phyloP scores from a whole-genome alignment of 2,329 filamentous ascomycete genomes.

The Stylonectria norvegica region DNA sequence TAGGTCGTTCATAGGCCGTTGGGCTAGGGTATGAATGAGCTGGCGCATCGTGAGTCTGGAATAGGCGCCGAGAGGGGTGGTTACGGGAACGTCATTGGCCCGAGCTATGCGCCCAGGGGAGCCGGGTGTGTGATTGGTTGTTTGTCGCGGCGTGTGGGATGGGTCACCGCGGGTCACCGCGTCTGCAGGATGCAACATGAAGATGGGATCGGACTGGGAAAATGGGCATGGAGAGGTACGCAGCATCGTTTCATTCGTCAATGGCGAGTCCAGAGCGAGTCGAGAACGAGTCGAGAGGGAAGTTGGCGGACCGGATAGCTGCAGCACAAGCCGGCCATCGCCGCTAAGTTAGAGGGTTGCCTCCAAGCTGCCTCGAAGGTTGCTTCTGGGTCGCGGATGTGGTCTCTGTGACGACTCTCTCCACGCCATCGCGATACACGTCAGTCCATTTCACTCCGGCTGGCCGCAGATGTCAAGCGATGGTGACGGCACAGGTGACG shows the following conservation, averaged over 20 bases:
- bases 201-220: background rate
- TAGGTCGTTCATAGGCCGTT: slow-evolving; percentile 25
- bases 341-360: background rate
- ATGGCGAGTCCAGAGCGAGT: background rate
- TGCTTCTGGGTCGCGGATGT: slow-evolving; percentile 5
- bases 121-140: slow-evolving; percentile 26
- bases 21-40: slow-evolving; percentile 21
- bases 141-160: slow-evolving; percentile 23
- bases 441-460: slow-evolving; percentile 4
- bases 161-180: slow-evolving; percentile 27
- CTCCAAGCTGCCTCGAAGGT: slow-evolving; percentile 8
- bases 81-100: slow-evolving; percentile 28
- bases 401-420: background rate
- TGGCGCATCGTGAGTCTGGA: slow-evolving; percentile 30
- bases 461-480: slow-evolving; percentile 1
- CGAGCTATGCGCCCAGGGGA: slow-evolving; percentile 26
- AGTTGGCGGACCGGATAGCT: background rate
- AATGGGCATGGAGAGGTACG: background rate
- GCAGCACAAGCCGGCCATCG: background rate
- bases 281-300: too few species aligned
- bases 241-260: background rate
- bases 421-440: background rate
- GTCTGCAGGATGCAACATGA: slow-evolving; percentile 18
- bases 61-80: slow-evolving; percentile 37
- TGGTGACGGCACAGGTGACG: background rate